Conservation (phyloP, 768 basidiomycete species). For the Boletales sp. region DNA sequence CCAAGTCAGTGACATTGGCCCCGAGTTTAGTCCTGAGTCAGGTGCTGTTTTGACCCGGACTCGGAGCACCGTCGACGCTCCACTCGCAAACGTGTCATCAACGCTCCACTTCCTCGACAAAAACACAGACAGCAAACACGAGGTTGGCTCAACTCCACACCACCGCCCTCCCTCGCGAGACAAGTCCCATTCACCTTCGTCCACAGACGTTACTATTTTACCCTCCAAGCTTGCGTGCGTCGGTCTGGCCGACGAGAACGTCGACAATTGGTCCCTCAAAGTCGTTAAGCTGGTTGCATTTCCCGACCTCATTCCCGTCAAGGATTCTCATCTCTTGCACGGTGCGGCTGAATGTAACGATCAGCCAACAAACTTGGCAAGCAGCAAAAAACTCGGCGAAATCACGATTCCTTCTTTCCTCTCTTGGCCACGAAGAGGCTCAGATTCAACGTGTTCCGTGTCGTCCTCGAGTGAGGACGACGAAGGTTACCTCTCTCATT, state of each 20-base stretch:
- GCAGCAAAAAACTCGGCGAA: constrained; percentile 8
- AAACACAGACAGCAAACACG: constrained; percentile 3
- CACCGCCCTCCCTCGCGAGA: constrained; percentile 24
- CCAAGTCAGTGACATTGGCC: constrained; percentile 25
- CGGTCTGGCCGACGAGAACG: constrained; percentile 63
- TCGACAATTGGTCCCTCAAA: constrained; percentile 73
- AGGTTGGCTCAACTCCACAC: constrained; percentile 1
- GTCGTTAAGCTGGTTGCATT: constrained; percentile 75
- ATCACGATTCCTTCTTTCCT: constrained; percentile 19
- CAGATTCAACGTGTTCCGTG: constrained; percentile 23
- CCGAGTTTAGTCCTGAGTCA: constrained; percentile 31
- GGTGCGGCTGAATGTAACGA: constrained; percentile 1
- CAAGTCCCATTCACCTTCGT: constrained; percentile 52
- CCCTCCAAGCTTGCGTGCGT: constrained; percentile 74
- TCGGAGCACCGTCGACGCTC: constrained; percentile 37
- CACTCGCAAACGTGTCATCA: constrained; percentile 12
- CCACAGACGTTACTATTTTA: constrained; percentile 58
- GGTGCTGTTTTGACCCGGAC: constrained; percentile 50
- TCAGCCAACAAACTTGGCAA: constrained; percentile 3
- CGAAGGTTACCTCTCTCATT: constrained; percentile 60
- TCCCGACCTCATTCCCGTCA: constrained; percentile 60
- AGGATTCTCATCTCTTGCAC: constrained; percentile 7
- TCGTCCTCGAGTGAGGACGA: constrained; percentile 37
- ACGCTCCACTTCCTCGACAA: constrained; percentile 6
- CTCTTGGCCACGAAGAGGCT: constrained; percentile 18